A percentile compares a stretch with the other conserved stretches of the same genome.
These are phyloP conservation scores for Aspergillus felis DNA, from an alignment of 2,329 filamentous ascomycete genomes.

Conservation along the genomic window DNA sequence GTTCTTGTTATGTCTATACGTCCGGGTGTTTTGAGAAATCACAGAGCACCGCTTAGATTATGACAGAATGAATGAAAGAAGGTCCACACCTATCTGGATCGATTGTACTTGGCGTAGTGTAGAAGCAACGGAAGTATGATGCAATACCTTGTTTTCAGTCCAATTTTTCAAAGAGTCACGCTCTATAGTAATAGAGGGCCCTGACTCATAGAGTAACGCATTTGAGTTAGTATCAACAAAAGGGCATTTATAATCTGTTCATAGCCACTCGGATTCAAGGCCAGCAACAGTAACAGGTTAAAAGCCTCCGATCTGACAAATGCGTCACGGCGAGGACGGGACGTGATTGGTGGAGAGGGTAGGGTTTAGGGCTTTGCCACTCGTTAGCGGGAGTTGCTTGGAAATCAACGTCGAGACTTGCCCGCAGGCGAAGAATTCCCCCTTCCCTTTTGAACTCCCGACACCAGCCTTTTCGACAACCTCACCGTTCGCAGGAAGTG, in stretches of 20 bases:
- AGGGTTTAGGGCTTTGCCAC: slow-evolving; percentile 44
- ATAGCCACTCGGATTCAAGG: background rate
- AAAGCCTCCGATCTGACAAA: slow-evolving; percentile 20
- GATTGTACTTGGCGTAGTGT: background rate
- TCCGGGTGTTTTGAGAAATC: slow-evolving; percentile 7
- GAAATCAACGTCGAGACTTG: slow-evolving; percentile 38
- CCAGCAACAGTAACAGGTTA: background rate
- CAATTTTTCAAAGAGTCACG: background rate
- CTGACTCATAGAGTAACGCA: background rate
- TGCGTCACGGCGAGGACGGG: slow-evolving; percentile 10
- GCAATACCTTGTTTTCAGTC: background rate
- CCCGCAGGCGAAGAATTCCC: slow-evolving; percentile 16
- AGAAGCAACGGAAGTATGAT: background rate
- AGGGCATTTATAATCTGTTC: background rate
- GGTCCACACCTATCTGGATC: slow-evolving; percentile 7
- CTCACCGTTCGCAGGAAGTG: slow-evolving; percentile 47
- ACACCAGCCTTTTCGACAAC: slow-evolving; percentile 33
- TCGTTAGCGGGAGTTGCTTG: slow-evolving; percentile 39
- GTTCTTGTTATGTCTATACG: slow-evolving; percentile 20
- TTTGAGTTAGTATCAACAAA: background rate
- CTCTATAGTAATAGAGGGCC: background rate
- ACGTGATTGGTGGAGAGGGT: slow-evolving; percentile 27
- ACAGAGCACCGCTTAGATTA: slow-evolving; percentile 17
- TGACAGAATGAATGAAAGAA: slow-evolving; percentile 14
- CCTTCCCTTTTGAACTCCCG: slow-evolving; percentile 29